Conservation (phyloP, 306 rosid genomes). For the Trifolium fragiferum region DNA sequence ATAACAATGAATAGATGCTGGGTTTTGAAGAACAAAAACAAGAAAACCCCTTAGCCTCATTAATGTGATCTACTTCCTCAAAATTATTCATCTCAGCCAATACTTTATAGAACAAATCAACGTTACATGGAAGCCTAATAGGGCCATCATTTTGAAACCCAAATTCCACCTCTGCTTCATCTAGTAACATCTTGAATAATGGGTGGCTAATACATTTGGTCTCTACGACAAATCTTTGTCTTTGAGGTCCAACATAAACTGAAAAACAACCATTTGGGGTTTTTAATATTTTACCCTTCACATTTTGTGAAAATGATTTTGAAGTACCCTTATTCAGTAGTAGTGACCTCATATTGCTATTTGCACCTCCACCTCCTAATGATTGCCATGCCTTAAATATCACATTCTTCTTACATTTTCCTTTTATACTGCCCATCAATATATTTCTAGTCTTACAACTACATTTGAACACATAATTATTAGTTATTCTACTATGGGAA, state of each 20-base stretch:
- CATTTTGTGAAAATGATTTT: background rate
- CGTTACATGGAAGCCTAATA: constrained; percentile 73
- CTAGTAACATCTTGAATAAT: constrained; percentile 34
- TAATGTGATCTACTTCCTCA: background rate
- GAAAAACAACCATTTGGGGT: constrained; percentile 36
- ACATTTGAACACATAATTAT: background rate
- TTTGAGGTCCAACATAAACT: constrained; percentile 44
- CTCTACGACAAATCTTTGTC: constrained; percentile 38
- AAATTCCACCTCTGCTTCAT: constrained; percentile 45
- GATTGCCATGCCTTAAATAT: constrained; percentile 48
- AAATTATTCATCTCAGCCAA: constrained; percentile 60
- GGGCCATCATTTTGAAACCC: constrained; percentile 47
- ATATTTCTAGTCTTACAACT: constrained; percentile 20
- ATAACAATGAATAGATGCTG: background rate
- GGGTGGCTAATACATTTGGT: constrained; percentile 40
- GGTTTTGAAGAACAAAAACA: constrained; percentile 38
- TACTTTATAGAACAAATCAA: constrained; percentile 62
- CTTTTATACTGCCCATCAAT: constrained; percentile 47
- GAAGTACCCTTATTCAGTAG: background rate
- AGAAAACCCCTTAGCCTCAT: constrained; percentile 10
- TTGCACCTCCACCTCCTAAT: background rate
- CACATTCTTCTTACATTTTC: constrained; percentile 46
- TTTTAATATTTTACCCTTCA: background rate
- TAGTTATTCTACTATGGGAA: background rate
- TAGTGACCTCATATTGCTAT: background rate